These are phyloP conservation scores for Lachnellula arida DNA, from an alignment of 2,329 filamentous ascomycete species.

Conservation along the genomic window DNA sequence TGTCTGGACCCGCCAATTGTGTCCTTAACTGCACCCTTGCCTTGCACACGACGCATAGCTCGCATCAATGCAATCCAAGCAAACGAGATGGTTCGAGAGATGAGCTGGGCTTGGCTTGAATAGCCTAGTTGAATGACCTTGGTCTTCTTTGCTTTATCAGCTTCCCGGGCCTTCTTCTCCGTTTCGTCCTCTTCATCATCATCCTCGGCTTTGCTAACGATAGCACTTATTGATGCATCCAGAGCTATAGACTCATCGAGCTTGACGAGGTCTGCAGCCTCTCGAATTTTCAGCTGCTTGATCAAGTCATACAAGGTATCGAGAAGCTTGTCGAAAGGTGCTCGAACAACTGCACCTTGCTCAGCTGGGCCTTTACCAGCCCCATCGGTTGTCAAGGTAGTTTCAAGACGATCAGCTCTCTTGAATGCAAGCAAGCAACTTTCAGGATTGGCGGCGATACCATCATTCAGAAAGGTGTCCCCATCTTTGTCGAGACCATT, in stretches of 20 bases:
- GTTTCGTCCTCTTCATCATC: conserved; percentile 39
- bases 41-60: conserved; percentile 90
- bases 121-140: conserved; percentile 61
- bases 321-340: conserved; percentile 77
- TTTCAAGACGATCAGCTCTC: conserved; percentile 81
- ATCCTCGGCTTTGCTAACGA: conserved; percentile 46
- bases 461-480: conserved; percentile 68
- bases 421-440: conserved; percentile 87
- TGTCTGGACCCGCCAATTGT: conserved; percentile 64
- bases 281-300: conserved; percentile 63
- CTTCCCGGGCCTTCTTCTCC: conserved; percentile 35
- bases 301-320: conserved; percentile 85
- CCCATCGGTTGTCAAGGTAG: conserved; percentile 71
- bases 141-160: conserved; percentile 55
- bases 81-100: conserved; percentile 83
- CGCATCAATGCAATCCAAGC: conserved; percentile 94
- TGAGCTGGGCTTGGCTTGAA: conserved; percentile 65
- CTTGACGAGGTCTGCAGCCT: conserved; percentile 52
- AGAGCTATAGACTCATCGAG: conserved; percentile 46
- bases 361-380: conserved; percentile 61
- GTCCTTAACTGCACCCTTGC: conserved; percentile 56
- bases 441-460: conserved; percentile 86
- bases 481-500: conserved; percentile 66
- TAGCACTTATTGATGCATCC: conserved; percentile 34
- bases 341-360: conserved; percentile 61